A percentile compares a stretch with the other conserved stretches of the same genome.
These are phyloP conservation scores for Pestalotiopsis sp. DNA, from an alignment of 2,329 filamentous ascomycete genomes.

Conservation along the genomic window DNA sequence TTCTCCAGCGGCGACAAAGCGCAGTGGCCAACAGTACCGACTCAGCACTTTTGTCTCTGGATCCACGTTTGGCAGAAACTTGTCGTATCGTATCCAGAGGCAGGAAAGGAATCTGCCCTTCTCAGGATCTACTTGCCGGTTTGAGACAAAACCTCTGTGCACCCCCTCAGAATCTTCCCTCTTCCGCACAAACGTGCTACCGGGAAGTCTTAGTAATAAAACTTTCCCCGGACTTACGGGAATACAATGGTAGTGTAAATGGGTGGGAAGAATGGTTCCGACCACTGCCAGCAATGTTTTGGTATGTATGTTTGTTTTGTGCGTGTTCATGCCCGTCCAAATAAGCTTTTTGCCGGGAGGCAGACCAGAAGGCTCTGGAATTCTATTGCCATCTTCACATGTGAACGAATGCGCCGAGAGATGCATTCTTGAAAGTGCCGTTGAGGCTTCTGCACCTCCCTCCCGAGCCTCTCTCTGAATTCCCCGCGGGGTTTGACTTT, in stretches of 20 bases:
- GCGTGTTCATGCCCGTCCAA: background rate
- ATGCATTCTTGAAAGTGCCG: background rate
- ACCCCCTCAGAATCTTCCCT: background rate
- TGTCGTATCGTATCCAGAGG: background rate
- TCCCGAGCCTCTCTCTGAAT: too few relatives aligned
- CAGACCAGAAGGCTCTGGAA: background rate
- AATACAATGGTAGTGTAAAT: background rate
- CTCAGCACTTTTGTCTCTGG: background rate
- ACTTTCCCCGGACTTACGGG: conserved; percentile 7
- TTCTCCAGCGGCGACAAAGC: background rate
- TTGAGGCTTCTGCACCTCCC: background rate
- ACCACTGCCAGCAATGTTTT: background rate
- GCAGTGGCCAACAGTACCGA: background rate
- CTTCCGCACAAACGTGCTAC: background rate
- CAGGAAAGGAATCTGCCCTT: background rate
- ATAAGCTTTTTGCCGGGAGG: background rate
- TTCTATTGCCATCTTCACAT: background rate
- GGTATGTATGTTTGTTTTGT: background rate
- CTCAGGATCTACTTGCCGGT: conserved; percentile 9
- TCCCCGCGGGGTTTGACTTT: background rate
- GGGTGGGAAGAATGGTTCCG: background rate
- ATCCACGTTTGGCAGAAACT: background rate
- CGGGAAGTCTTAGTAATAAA: background rate
- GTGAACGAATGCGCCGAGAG: background rate
- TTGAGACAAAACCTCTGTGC: conserved; percentile 1